Percentiles rank a stretch among this genome's conserved stretches.
Conservation (phyloP, 768 basidiomycete genomes). For the Kwoniella heveanensis region DNA sequence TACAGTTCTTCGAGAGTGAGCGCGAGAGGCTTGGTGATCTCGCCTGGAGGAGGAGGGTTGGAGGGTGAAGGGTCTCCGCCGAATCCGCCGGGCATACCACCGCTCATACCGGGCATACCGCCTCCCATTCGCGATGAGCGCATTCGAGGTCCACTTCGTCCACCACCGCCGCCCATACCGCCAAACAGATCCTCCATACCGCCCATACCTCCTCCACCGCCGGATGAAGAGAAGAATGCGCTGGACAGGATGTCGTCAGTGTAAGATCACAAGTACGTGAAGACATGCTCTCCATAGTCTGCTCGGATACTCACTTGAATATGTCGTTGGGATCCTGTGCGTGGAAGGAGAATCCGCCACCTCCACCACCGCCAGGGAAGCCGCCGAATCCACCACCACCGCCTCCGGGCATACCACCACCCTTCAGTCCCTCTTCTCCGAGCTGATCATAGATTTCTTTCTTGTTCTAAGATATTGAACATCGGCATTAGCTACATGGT, state of each 20-base stretch:
- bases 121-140: constrained; percentile 53
- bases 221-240: constrained; percentile 49
- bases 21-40: constrained; percentile 80
- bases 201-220: constrained; percentile 59
- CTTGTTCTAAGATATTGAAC: constrained; percentile 55
- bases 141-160: constrained; percentile 31
- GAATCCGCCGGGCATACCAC: constrained; percentile 50
- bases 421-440: constrained; percentile 92
- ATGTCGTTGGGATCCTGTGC: constrained; percentile 83
- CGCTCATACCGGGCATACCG: constrained; percentile 42
- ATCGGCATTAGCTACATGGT: neutral
- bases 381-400: constrained; percentile 59
- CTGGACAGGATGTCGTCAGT: constrained; percentile 23
- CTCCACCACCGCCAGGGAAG: constrained; percentile 53
- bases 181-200: constrained; percentile 60
- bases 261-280: neutral
- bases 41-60: constrained; percentile 52
- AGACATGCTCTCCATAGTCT: too few species aligned
- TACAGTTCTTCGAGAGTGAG: constrained; percentile 84
- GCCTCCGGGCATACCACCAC: constrained; percentile 58
- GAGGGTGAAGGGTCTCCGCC: constrained; percentile 58
- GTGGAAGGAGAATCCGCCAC: constrained; percentile 62
- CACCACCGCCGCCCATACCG: constrained; percentile 49
- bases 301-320: constrained; percentile 71
- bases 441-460: constrained; percentile 75